A percentile compares a stretch with the other conserved stretches of the same genome.
Conservation (phyloP, 306 rosid species). For the Malus sylvestris region DNA sequence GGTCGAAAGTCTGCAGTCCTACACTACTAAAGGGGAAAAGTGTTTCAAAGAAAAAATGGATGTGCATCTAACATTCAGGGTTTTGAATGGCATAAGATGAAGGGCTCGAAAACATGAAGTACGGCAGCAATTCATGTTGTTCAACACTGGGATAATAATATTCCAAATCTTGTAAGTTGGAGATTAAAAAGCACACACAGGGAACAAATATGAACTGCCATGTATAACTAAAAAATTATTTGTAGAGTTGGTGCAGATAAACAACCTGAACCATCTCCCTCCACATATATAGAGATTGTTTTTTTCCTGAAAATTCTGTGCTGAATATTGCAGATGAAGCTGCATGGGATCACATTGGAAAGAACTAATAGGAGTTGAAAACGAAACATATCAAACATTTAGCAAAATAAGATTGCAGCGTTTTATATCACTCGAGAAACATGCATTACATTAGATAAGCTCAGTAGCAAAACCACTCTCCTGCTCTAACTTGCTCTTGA, state of each 20-base stretch:
- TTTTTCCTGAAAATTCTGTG: neutral
- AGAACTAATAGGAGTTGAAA: too few species aligned
- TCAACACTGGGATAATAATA: neutral
- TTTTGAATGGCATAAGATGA: neutral
- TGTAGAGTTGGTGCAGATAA: too few species aligned
- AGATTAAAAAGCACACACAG: neutral
- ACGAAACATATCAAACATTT: too few species aligned
- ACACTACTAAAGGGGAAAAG: neutral
- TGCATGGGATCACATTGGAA: too few species aligned
- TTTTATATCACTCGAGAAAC: too few species aligned
- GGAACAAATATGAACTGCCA: neutral
- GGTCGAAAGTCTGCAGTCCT: neutral
- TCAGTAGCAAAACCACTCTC: neutral
- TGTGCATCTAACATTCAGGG: neutral
- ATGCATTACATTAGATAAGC: neutral
- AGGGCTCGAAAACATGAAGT: neutral
- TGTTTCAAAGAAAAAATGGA: neutral
- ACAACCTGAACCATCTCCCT: too few species aligned
- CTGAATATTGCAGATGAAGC: too few species aligned
- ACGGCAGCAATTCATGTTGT: neutral
- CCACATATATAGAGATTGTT: too few species aligned
- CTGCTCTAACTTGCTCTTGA: neutral
- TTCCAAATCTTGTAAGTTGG: neutral
- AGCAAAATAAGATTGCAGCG: too few species aligned
- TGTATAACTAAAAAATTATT: neutral